Percentiles rank a stretch among this genome's conserved stretches.
phyloP scores from a whole-genome alignment of 2,329 filamentous ascomycete species.

The Annulohypoxylon truncatum region DNA sequence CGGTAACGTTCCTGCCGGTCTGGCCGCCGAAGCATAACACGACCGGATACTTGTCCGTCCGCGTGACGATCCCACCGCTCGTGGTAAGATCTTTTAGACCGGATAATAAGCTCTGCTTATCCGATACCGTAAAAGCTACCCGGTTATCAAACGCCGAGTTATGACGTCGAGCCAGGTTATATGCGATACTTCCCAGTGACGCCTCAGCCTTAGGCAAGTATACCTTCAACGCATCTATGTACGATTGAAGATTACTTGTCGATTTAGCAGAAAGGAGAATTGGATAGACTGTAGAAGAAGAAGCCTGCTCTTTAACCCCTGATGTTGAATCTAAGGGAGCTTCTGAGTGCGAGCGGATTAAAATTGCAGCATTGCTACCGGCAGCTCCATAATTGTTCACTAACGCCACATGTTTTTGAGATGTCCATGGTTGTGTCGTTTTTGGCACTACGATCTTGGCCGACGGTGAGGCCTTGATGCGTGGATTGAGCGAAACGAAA shows the following conservation, averaged over 20 bases:
- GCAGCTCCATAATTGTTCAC: slow-evolving; percentile 53
- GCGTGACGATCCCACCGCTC: not conserved
- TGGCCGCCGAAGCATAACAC: slow-evolving; percentile 3
- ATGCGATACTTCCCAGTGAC: not conserved
- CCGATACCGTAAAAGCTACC: not conserved
- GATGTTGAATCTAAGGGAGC: not conserved
- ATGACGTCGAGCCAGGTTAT: not conserved
- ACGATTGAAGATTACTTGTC: not conserved
- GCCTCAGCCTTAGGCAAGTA: not conserved
- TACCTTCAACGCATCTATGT: not conserved
- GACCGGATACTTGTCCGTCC: not conserved
- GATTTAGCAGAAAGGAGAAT: slow-evolving; percentile 4
- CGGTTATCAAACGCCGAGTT: slow-evolving; percentile 2
- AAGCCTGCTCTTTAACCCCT: not conserved
- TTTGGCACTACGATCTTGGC: slow-evolving; percentile 41
- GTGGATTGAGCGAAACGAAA: slow-evolving; percentile 46
- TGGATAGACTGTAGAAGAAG: not conserved
- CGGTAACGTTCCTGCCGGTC: not conserved
- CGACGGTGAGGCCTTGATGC: slow-evolving; percentile 16
- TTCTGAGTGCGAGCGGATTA: slow-evolving; percentile 35
- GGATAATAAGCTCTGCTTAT: not conserved
- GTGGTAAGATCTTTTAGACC: not conserved
- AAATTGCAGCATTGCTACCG: slow-evolving; percentile 48
- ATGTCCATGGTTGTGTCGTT: slow-evolving; percentile 34
- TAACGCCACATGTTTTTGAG: slow-evolving; percentile 26